Percentiles rank a stretch among this genome's conserved stretches.
Evolutionary conservation across 176 grass and related monocot species (phyloP).

Genomic region (Zea luxurians): DNA sequence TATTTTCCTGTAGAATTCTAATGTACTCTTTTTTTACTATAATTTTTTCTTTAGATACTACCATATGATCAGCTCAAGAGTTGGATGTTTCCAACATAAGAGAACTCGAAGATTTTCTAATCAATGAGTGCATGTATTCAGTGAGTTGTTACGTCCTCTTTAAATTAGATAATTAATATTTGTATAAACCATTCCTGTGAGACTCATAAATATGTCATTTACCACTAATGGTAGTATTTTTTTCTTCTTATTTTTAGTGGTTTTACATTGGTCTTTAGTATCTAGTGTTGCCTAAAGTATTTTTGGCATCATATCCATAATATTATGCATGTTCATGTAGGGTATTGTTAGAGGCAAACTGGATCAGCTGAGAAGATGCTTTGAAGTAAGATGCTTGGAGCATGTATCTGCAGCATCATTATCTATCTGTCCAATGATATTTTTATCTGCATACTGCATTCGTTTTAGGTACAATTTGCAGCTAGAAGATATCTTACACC

Average conservation of each 20-base stretch:
- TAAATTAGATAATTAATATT: conserved; percentile 6
- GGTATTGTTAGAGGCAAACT: conserved; percentile 99
- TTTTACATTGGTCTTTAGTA: conserved; percentile 9
- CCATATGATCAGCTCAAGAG: conserved; percentile 95
- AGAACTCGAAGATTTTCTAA: conserved; percentile 98
- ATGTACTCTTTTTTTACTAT: neutral
- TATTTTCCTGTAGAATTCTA: neutral
- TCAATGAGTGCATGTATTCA: conserved; percentile 99
- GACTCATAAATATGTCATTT: neutral
- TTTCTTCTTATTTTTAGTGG: neutral
- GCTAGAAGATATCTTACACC: conserved; percentile 91
- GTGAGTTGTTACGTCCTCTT: conserved; percentile 56
- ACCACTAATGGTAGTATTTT: neutral
- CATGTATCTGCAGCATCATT: conserved; percentile 15
- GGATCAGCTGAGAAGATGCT: conserved; percentile 92
- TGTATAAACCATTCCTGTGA: neutral
- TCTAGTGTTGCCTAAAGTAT: neutral
- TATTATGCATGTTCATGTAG: conserved; percentile 36
- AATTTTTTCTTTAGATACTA: conserved; percentile 61
- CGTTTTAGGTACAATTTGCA: conserved; percentile 91
- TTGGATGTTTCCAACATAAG: conserved; percentile 92
- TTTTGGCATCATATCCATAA: conserved; percentile 25
- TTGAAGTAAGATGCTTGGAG: conserved; percentile 62
- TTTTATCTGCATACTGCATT: neutral
- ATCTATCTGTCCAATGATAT: conserved; percentile 7